Conservation (phyloP, 768 basidiomycete genomes). For the Lentinula detonsa region DNA sequence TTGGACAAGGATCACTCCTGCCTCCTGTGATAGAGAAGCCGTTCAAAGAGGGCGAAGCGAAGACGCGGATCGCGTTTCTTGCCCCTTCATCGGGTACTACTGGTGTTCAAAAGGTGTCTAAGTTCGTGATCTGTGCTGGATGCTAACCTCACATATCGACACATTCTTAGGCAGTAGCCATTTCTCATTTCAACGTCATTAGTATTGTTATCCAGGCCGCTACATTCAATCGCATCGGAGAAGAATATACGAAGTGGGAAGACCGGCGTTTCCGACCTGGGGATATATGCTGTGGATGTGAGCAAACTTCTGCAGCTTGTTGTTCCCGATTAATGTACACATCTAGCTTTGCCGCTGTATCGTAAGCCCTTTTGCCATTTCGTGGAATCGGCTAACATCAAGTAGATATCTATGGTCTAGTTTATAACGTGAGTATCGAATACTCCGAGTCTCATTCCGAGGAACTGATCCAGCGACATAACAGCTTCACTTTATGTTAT, state of each 20-base stretch:
- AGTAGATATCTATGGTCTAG: slow-evolving; percentile 17
- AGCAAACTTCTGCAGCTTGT: slow-evolving; percentile 9
- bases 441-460: background rate
- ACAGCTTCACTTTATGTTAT: slow-evolving; percentile 11
- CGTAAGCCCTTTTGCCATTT: slow-evolving; percentile 8
- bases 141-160: too few relatives aligned
- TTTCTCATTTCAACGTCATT: slow-evolving; percentile 44
- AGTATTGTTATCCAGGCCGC: slow-evolving; percentile 36
- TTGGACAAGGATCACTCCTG: slow-evolving; percentile 21
- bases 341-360: slow-evolving; percentile 15
- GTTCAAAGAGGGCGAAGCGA: slow-evolving; percentile 34
- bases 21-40: slow-evolving; percentile 29
- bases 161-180: slow-evolving; percentile 33
- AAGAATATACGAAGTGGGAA: slow-evolving; percentile 24
- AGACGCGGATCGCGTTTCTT: slow-evolving; percentile 39
- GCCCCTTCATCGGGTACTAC: slow-evolving; percentile 50
- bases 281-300: slow-evolving; percentile 36
- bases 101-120: slow-evolving; percentile 37
- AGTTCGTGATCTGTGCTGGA: background rate
- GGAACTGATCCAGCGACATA: background rate
- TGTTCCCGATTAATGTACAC: slow-evolving; percentile 3
- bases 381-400: background rate
- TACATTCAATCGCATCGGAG: slow-evolving; percentile 24
- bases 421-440: slow-evolving; percentile 13
- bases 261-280: slow-evolving; percentile 35